These are phyloP conservation scores for Prunus fruticosa DNA, from an alignment of 306 rosid genomes.

Conservation along the genomic window DNA sequence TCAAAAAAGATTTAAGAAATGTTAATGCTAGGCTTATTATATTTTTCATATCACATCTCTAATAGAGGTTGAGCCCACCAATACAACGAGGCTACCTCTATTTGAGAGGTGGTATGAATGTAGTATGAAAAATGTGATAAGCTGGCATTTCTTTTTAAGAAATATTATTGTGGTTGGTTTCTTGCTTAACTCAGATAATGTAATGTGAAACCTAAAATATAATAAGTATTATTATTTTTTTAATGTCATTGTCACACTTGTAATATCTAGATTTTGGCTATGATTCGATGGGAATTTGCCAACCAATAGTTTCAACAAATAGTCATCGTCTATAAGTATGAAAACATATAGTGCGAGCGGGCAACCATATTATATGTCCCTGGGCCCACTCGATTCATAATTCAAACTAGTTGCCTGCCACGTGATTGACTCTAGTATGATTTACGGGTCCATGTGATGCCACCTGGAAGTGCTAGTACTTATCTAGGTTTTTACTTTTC, in stretches of 20 bases:
- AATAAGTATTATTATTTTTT: background rate
- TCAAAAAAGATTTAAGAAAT: no score
- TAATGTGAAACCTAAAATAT: background rate
- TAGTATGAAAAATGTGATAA: no score
- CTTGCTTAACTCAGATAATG: background rate
- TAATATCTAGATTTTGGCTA: conserved; percentile 39
- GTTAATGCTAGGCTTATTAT: no score
- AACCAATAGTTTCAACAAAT: conserved; percentile 37
- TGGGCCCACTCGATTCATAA: conserved; percentile 34
- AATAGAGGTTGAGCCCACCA: no score
- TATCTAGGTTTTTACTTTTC: background rate
- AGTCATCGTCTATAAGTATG: conserved; percentile 38
- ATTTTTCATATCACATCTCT: no score
- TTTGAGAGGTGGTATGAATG: no score
- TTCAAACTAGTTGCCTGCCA: conserved; percentile 56
- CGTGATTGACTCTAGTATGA: conserved; percentile 44
- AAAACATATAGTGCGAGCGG: conserved; percentile 30
- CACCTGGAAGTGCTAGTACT: background rate
- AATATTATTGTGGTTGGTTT: background rate
- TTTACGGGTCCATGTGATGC: conserved; percentile 23
- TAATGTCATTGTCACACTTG: conserved; percentile 23
- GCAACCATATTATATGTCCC: conserved; percentile 15
- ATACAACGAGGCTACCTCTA: no score
- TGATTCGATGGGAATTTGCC: conserved; percentile 59
- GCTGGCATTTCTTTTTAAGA: no score